Conservation (phyloP, 2,329 filamentous ascomycete species). For the Pseudomassariella vexata region DNA sequence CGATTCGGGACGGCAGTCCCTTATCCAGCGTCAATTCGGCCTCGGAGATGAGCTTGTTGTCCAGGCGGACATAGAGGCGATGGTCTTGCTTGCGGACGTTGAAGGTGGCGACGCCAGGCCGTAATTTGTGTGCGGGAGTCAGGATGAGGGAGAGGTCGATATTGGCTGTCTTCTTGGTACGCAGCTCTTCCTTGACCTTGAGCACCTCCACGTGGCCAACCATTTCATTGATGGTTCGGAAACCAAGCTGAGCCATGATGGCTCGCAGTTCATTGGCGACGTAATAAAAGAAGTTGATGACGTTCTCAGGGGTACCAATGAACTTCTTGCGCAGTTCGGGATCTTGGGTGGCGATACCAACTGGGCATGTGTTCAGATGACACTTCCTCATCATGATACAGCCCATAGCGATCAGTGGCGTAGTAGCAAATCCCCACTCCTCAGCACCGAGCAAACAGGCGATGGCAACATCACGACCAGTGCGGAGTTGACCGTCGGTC, state of each 20-base stretch:
- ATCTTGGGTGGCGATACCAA: slow-evolving; percentile 93
- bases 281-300: slow-evolving; percentile 99
- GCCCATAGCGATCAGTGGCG: slow-evolving; percentile 92
- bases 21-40: slow-evolving; percentile 93
- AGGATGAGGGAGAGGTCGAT: slow-evolving; percentile 90
- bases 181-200: slow-evolving; percentile 80
- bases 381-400: slow-evolving; percentile 93
- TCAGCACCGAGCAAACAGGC: slow-evolving; percentile 95
- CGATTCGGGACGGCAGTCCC: slow-evolving; percentile 85
- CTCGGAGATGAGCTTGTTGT: slow-evolving; percentile 96
- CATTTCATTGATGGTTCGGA: slow-evolving; percentile 97
- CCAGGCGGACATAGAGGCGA: slow-evolving; percentile 82
- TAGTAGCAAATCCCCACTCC: slow-evolving; percentile 94
- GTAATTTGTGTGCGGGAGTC: slow-evolving; percentile 91
- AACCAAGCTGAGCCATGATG: slow-evolving; percentile 93
- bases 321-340: slow-evolving; percentile 94
- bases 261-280: slow-evolving; percentile 91
- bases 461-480: slow-evolving; percentile 88
- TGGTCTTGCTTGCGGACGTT: slow-evolving; percentile 98
- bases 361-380: slow-evolving; percentile 71
- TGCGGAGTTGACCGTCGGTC: slow-evolving; percentile 90
- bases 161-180: slow-evolving; percentile 84
- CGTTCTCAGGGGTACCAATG: slow-evolving; percentile 84
- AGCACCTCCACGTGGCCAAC: slow-evolving; percentile 86
- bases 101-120: slow-evolving; percentile 91